phyloP scores from a whole-genome alignment of 495 filamentous ascomycete species.

The Opeltia flavorubescens region DNA sequence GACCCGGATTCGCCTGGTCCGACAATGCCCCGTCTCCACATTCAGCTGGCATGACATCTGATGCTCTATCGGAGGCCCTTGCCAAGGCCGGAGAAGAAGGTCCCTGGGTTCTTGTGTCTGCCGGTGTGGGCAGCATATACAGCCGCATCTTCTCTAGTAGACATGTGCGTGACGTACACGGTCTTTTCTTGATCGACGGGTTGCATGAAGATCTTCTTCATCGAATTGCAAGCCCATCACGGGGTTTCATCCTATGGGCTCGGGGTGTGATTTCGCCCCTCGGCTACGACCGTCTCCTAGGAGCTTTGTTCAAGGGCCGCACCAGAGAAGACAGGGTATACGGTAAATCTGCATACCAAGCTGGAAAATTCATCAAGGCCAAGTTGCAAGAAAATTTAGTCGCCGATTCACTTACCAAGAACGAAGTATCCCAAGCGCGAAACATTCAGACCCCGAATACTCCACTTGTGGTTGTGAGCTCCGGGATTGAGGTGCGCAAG shows the following conservation, averaged over 20 bases:
- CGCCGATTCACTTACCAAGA: slow-evolving; percentile 63
- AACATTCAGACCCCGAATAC: slow-evolving; percentile 62
- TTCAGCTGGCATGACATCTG: slow-evolving; percentile 77
- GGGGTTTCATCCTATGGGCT: slow-evolving; percentile 76
- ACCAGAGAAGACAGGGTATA: slow-evolving; percentile 72
- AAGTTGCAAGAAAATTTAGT: slow-evolving; percentile 89
- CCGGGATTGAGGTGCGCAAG: slow-evolving; percentile 41
- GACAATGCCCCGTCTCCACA: slow-evolving; percentile 90
- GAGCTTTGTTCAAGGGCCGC: slow-evolving; percentile 65
- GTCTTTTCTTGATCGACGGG: slow-evolving; percentile 74
- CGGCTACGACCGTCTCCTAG: slow-evolving; percentile 63
- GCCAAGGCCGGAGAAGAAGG: slow-evolving; percentile 66
- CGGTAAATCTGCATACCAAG: slow-evolving; percentile 62
- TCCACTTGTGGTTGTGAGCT: slow-evolving; percentile 70
- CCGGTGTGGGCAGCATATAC: slow-evolving; percentile 73
- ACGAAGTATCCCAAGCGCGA: slow-evolving; percentile 61
- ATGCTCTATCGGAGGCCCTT: slow-evolving; percentile 74
- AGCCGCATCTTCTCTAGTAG: slow-evolving; percentile 78
- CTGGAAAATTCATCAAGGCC: slow-evolving; percentile 68
- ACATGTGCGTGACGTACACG: slow-evolving; percentile 53
- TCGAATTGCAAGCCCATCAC: slow-evolving; percentile 45
- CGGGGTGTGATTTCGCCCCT: slow-evolving; percentile 73
- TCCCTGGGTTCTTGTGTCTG: slow-evolving; percentile 62
- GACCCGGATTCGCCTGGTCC: slow-evolving; percentile 78
- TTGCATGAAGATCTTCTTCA: slow-evolving; percentile 73